Evolutionary conservation across 495 filamentous ascomycete genomes (phyloP).

Genomic region (Neurospora sp.): DNA sequence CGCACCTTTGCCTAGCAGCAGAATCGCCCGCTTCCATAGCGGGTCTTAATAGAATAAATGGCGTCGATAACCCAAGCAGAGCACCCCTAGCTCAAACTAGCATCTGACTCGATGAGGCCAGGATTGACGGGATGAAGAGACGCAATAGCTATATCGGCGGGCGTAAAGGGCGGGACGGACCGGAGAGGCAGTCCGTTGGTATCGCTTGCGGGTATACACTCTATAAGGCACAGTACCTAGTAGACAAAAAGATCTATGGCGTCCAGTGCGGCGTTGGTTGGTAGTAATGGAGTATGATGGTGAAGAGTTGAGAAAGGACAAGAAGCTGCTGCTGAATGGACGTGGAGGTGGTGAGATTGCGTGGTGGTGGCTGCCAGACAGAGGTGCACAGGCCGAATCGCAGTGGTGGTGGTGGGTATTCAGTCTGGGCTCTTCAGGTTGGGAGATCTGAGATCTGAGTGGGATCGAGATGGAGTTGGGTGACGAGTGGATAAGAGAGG

Average conservation of each 20-base stretch:
- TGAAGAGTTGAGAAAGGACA: background rate
- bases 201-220: background rate
- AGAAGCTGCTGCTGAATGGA: background rate
- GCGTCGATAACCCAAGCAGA: constrained; percentile 7
- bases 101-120: constrained; percentile 6
- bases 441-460: background rate
- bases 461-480: background rate
- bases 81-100: constrained; percentile 9
- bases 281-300: background rate
- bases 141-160: background rate
- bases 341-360: background rate
- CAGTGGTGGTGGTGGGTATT: background rate
- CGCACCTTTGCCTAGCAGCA: constrained; percentile 41
- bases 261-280: background rate
- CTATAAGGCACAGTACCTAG: background rate
- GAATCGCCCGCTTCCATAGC: constrained; percentile 44
- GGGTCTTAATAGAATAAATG: constrained; percentile 17
- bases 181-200: background rate
- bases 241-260: background rate
- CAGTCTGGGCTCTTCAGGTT: background rate
- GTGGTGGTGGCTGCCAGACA: background rate
- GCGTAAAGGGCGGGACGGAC: background rate
- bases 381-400: background rate
- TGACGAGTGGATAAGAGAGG: background rate
- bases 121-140: background rate